These are phyloP conservation scores for Henckelia pumila DNA, from an alignment of 257 asterid genomes.

Conservation along the genomic window DNA sequence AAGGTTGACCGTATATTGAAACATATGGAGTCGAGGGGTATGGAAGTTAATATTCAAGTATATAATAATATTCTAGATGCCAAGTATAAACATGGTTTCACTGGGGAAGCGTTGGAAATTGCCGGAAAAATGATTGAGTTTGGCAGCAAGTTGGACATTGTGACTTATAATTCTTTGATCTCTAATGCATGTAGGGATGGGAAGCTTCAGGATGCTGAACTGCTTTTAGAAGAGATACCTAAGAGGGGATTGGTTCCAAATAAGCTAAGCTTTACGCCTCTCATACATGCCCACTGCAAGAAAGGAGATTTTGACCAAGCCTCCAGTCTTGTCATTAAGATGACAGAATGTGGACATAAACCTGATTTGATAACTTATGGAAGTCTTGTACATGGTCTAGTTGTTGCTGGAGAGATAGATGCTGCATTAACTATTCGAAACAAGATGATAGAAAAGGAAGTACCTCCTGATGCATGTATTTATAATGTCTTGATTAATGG, in stretches of 20 bases:
- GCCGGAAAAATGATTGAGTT: slow-evolving; percentile 49
- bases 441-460: slow-evolving; percentile 68
- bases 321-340: slow-evolving; percentile 57
- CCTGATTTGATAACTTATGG: slow-evolving; percentile 78
- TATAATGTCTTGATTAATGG: slow-evolving; percentile 81
- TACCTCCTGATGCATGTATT: slow-evolving; percentile 67
- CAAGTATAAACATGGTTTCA: slow-evolving; percentile 49
- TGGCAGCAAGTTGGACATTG: slow-evolving; percentile 57
- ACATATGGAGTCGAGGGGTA: slow-evolving; percentile 66
- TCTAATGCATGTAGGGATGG: slow-evolving; percentile 61
- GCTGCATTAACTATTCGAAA: slow-evolving; percentile 65
- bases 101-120: slow-evolving; percentile 45
- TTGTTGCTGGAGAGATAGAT: slow-evolving; percentile 67
- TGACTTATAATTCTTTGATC: slow-evolving; percentile 72
- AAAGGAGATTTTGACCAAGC: slow-evolving; percentile 70
- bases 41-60: slow-evolving; percentile 45
- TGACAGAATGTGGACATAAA: slow-evolving; percentile 63
- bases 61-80: slow-evolving; percentile 68
- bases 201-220: slow-evolving; percentile 69
- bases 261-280: slow-evolving; percentile 73
- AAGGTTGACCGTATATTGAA: slow-evolving; percentile 49
- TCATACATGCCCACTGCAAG: slow-evolving; percentile 56
- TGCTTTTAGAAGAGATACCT: slow-evolving; percentile 47
- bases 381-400: slow-evolving; percentile 75
- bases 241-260: slow-evolving; percentile 48